Evolutionary conservation across 768 basidiomycete species (phyloP), one percentile per base, ranked within the genome.

Genomic region (Hygrocybe punicea): DNA sequence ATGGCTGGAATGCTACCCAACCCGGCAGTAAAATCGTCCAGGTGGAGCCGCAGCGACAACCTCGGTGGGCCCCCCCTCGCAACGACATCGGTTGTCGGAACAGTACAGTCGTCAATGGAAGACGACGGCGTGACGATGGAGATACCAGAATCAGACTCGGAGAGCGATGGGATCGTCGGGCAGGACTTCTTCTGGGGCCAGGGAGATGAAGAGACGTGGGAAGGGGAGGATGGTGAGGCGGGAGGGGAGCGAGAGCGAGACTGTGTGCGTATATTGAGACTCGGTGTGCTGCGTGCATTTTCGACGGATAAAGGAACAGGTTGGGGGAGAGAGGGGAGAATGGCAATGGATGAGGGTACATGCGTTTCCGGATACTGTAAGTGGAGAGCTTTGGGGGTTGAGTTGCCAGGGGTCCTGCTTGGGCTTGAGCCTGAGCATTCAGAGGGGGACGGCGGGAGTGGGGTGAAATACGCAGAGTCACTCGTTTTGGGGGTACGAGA

Each of bases 1-100:
- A 69, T 69, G 14, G 65, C 68, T 4, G 62, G 55, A 24, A 68
- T 60, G 33, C 37, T 53, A 29, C 35, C 17, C 14, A 34, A n/a
- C 21, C 17, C 21, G 17, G 45, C 23, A 17, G 25, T 23, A 29
- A 40, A 40, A n/a, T 40, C 52, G 7, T 33, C 49, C 49, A 35
- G 19, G 8, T 21, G 6, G 6, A 25, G 21, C 19, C 6, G n/a
- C 13, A 42, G 23, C 2, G 19, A 40, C 25, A 42, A 44, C 39
- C 21, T 2, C 17, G 35, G 39, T n/a, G 37, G 23, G 5, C 10
- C 23, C 6, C 24, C 50, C 9, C 35, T 25, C 23, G 7, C 3
- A n/a, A 21, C 25, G 21, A 16, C 23, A 24, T 6, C 47, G 16
- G 47, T 2, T 17, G 39, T 45, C 29, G 29, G 34, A 2, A 21